Evolutionary conservation across 495 filamentous ascomycete genomes (phyloP), one percentile per base, ranked within the genome.

Genomic region (Penicillium crystallinum): DNA sequence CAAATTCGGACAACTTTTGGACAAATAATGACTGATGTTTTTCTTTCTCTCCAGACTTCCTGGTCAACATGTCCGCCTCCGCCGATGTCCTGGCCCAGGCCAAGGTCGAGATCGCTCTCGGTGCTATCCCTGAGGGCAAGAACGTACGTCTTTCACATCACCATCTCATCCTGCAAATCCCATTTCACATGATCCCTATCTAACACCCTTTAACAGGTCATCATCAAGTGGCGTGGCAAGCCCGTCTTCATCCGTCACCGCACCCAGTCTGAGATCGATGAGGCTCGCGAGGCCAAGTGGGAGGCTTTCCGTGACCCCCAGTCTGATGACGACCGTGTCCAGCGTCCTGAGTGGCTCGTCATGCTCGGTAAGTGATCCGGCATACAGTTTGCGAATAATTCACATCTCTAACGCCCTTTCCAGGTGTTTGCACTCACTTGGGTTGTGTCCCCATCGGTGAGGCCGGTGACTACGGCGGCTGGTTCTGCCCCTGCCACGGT

Each of bases 211-310:
- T 40, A 50, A 66, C 61, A 95, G 89, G 87, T 97, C 71, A 95
- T 97, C 74, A 92, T 99, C 81, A 99, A 99, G 81, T 99, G 95
- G 95, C 87, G 95, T 77, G 95, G 95, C 68, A 99, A 99, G 85
- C 95, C 95, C 70, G 89, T 99, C 72, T 97, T 99, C 82, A 91
- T 99, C 84, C 92, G 95, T 70, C 95, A 99, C 85, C 90, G 95
- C 59, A 99, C 95, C 57, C 68, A 78, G 61, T 79, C 78, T 54
- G 90, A 95, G 77, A 95, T 95, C 75, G 78, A 85, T 52, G 88
- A 91, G 74, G 90, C 90, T 73, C 84, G 91, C 67, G 72, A 79
- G 49, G 79, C 84, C 63, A 83, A 91, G 61, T 83, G 92, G 75
- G 72, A 86, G 63, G 67, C 77, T 49, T 77, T 99, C 61, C 83